A percentile compares a stretch with the other conserved stretches of the same genome.
Conservation (phyloP, 495 filamentous ascomycete species). For the Penicillium herquei region DNA sequence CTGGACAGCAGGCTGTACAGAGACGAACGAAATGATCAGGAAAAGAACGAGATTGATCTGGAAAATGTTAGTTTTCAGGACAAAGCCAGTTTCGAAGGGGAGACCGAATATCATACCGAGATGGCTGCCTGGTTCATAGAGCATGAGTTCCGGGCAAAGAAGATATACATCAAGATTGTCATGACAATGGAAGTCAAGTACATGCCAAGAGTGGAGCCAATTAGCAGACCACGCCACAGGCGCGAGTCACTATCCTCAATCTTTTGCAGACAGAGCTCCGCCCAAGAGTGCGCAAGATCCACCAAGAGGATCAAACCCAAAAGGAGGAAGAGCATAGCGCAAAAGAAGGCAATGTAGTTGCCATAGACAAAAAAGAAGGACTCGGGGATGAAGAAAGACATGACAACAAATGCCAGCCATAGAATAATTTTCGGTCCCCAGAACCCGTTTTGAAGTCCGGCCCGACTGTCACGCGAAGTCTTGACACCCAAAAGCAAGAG, state of each 20-base stretch:
- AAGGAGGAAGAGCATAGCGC: slow-evolving; percentile 91
- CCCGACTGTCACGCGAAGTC: slow-evolving; percentile 82
- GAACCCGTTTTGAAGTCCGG: slow-evolving; percentile 89
- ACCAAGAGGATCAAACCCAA: slow-evolving; percentile 90
- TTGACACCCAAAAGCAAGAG: slow-evolving; percentile 81
- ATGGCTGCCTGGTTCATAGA: slow-evolving; percentile 90
- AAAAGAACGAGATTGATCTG: slow-evolving; percentile 83
- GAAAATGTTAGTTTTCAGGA: slow-evolving; percentile 13
- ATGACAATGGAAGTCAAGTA: slow-evolving; percentile 85
- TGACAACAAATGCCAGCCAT: slow-evolving; percentile 82
- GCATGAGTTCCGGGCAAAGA: slow-evolving; percentile 82
- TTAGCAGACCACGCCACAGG: slow-evolving; percentile 79
- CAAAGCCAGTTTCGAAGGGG: slow-evolving; percentile 3
- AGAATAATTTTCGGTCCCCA: slow-evolving; percentile 86
- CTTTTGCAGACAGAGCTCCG: slow-evolving; percentile 89
- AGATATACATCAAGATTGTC: slow-evolving; percentile 96
- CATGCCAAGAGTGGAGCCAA: slow-evolving; percentile 93
- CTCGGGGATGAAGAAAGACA: slow-evolving; percentile 95
- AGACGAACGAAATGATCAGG: slow-evolving; percentile 76
- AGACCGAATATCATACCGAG: slow-evolving; percentile 39
- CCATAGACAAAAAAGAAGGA: slow-evolving; percentile 94
- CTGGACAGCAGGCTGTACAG: slow-evolving; percentile 87
- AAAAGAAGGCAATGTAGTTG: slow-evolving; percentile 84
- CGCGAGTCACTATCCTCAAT: slow-evolving; percentile 87
- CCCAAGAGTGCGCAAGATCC: slow-evolving; percentile 96